Evolutionary conservation across 1,139 yeast species (phyloP).

Genomic region (Pichia sp.): DNA sequence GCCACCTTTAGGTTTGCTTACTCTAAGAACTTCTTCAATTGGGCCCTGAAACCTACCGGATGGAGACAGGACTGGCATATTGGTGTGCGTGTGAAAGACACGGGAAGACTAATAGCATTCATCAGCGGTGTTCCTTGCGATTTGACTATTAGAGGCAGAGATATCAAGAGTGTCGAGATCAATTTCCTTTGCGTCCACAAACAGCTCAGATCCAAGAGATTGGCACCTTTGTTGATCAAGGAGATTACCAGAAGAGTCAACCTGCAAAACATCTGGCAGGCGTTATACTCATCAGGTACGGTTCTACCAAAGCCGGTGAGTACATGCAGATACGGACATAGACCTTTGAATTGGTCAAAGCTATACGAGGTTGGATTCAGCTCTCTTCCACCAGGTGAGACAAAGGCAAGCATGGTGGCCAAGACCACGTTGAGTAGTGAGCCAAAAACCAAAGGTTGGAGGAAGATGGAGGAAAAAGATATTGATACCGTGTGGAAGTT

Average conservation of each 20-base stretch:
- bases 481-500: slow-evolving; percentile 58
- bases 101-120: slow-evolving; percentile 80
- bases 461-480: slow-evolving; percentile 60
- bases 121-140: slow-evolving; percentile 85
- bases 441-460: slow-evolving; percentile 54
- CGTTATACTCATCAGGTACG: slow-evolving; percentile 89
- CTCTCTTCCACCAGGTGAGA: slow-evolving; percentile 68
- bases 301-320: slow-evolving; percentile 88
- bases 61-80: slow-evolving; percentile 87
- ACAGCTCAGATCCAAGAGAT: slow-evolving; percentile 84
- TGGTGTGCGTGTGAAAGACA: slow-evolving; percentile 80
- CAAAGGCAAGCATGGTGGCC: slow-evolving; percentile 80
- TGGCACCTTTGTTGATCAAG: slow-evolving; percentile 89
- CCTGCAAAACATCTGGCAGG: slow-evolving; percentile 85
- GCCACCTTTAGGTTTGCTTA: slow-evolving; percentile 90
- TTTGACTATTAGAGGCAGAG: slow-evolving; percentile 55
- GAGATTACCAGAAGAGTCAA: slow-evolving; percentile 95
- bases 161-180: slow-evolving; percentile 74
- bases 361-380: slow-evolving; percentile 86
- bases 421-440: slow-evolving; percentile 64
- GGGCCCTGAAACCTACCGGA: slow-evolving; percentile 96
- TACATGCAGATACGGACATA: slow-evolving; percentile 88
- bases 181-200: slow-evolving; percentile 93
- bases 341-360: slow-evolving; percentile 90
- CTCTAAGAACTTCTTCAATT: slow-evolving; percentile 73